These are phyloP conservation scores for Diplocarpon mali DNA, from an alignment of 2,329 filamentous ascomycete genomes.

Conservation along the genomic window DNA sequence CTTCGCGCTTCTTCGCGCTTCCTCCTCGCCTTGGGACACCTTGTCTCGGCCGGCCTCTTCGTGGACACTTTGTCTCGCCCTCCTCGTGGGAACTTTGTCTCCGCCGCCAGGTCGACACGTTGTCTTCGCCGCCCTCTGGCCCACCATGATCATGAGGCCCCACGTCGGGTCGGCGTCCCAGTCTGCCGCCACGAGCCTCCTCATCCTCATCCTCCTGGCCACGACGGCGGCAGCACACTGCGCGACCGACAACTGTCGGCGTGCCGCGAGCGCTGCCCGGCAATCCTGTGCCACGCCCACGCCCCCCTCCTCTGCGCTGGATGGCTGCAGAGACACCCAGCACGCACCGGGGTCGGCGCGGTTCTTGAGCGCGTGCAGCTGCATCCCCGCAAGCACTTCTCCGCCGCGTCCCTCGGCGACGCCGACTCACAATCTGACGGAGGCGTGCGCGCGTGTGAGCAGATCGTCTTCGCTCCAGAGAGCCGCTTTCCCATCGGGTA, in stretches of 20 bases:
- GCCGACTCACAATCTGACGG: not conserved
- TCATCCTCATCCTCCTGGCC: conserved; percentile 9
- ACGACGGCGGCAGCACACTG: conserved; percentile 17
- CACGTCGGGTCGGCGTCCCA: not conserved
- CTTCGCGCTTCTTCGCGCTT: not conserved
- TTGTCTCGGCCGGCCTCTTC: too few relatives aligned
- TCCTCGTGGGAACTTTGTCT: not conserved
- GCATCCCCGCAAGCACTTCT: conserved; percentile 9
- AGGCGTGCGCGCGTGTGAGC: conserved; percentile 23
- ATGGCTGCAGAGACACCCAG: conserved; percentile 11
- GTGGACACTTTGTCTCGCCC: not conserved
- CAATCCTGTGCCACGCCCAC: conserved; percentile 27
- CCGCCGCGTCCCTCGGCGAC: conserved; percentile 5
- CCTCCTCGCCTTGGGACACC: too few relatives aligned
- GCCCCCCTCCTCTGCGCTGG: conserved; percentile 12
- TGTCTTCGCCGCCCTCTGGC: too few relatives aligned
- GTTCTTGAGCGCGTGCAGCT: conserved; percentile 18
- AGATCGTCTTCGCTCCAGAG: conserved; percentile 17
- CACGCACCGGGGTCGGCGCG: conserved; percentile 10
- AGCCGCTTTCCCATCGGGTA: conserved; percentile 16
- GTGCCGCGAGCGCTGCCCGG: conserved; percentile 28
- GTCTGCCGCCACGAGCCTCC: not conserved
- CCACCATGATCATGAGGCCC: not conserved
- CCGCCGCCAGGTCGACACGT: not conserved
- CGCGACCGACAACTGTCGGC: conserved; percentile 30